Percentiles rank a stretch among this genome's conserved stretches.
phyloP scores from a whole-genome alignment of 805 yeast genomes.

The Cyberlindnera lachancei region DNA sequence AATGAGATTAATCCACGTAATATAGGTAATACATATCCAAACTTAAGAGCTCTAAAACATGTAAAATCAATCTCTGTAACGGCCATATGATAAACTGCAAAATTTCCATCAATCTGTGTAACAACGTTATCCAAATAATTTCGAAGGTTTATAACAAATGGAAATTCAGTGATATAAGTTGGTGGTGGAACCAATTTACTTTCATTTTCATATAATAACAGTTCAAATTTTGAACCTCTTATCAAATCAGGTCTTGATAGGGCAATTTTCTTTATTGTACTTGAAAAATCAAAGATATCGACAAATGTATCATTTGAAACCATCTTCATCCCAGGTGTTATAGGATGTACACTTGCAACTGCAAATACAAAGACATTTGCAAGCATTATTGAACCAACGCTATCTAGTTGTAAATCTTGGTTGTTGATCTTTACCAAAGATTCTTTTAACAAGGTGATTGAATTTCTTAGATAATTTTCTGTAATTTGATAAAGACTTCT shows the following conservation, averaged over 20 bases:
- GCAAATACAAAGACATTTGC: constrained; percentile 16
- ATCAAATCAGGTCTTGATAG: constrained; percentile 3
- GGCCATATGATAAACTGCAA: constrained; percentile 6
- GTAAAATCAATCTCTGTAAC: constrained; percentile 13
- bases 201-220: constrained; percentile 11
- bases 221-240: constrained; percentile 8
- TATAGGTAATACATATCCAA: constrained; percentile 17
- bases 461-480: constrained; percentile 9
- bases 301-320: constrained; percentile 5
- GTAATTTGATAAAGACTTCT: constrained; percentile 10
- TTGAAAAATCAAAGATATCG: constrained; percentile 13
- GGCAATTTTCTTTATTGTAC: constrained; percentile 7
- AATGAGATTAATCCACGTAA: constrained; percentile 10
- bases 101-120: constrained; percentile 1
- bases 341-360: constrained; percentile 16
- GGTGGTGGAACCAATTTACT: constrained; percentile 5
- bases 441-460: constrained; percentile 6
- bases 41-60: constrained; percentile 12
- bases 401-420: constrained; percentile 1
- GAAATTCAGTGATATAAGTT: constrained; percentile 5
- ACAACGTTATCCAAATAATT: constrained; percentile 7
- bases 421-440: neutral
- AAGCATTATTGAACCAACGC: constrained; percentile 12
- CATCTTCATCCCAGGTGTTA: constrained; percentile 8
- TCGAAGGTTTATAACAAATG: constrained; percentile 11